phyloP scores from a whole-genome alignment of 2,329 filamentous ascomycete species.

The Coleophoma eucalyptorum region DNA sequence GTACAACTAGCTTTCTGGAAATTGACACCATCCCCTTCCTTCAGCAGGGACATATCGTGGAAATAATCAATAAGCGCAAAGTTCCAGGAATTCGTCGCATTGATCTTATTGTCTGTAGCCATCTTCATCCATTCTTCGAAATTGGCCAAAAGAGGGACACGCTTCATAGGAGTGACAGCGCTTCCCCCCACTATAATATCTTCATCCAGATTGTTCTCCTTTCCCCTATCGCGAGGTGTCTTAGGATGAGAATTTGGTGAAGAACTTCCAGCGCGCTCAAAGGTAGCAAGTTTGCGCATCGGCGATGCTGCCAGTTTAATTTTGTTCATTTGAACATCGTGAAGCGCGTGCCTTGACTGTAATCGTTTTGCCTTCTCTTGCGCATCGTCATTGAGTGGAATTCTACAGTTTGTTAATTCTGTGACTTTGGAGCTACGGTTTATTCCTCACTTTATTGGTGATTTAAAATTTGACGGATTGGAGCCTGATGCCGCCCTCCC shows the following conservation, averaged over 20 bases:
- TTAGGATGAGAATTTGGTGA: conserved; percentile 53
- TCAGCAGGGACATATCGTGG: conserved; percentile 95
- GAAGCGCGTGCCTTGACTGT: conserved; percentile 80
- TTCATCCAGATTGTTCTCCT: conserved; percentile 44
- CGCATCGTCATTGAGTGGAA: conserved; percentile 93
- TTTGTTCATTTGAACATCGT: conserved; percentile 89
- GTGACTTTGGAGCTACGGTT: neutral
- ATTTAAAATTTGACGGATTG: conserved; percentile 27
- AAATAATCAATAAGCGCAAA: conserved; percentile 99
- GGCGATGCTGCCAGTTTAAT: conserved; percentile 80
- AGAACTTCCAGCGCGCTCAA: conserved; percentile 54
- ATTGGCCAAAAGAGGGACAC: conserved; percentile 91
- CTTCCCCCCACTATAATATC: conserved; percentile 65
- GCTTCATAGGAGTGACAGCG: conserved; percentile 91
- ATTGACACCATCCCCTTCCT: conserved; percentile 95
- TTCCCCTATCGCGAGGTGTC: conserved; percentile 40
- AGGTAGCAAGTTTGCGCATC: conserved; percentile 57
- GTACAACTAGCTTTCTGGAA: conserved; percentile 99
- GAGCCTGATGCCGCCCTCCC: conserved; percentile 35
- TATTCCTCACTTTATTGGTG: conserved; percentile 27
- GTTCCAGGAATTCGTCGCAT: conserved; percentile 97
- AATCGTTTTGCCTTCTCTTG: conserved; percentile 86
- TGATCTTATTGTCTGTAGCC: conserved; percentile 99
- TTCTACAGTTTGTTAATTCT: conserved; percentile 46
- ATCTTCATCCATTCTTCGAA: conserved; percentile 99